Conservation (phyloP, 2,329 filamentous ascomycete species). For the Rutstroemia sp. region DNA sequence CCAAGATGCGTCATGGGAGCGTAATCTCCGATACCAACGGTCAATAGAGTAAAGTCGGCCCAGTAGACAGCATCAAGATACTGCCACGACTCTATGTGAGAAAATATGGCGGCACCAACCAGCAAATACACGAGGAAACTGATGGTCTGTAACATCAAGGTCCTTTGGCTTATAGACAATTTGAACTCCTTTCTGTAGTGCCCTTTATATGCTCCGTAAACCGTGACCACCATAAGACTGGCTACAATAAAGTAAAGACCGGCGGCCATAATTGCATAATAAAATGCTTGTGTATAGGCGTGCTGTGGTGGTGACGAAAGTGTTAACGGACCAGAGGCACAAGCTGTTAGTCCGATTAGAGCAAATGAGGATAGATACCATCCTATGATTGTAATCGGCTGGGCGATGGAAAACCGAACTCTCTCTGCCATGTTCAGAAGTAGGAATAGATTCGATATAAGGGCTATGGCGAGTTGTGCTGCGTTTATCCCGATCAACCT, state of each 20-base stretch:
- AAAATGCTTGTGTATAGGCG: constrained; percentile 73
- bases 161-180: constrained; percentile 74
- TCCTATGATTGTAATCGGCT: constrained; percentile 74
- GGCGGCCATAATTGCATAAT: constrained; percentile 76
- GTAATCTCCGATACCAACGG: constrained; percentile 55
- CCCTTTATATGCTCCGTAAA: constrained; percentile 60
- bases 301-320: constrained; percentile 45
- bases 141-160: constrained; percentile 85
- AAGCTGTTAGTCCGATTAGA: constrained; percentile 58
- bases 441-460: constrained; percentile 73
- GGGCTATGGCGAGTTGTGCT: constrained; percentile 65
- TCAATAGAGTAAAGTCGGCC: constrained; percentile 65
- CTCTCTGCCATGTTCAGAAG: constrained; percentile 80
- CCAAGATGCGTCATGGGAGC: constrained; percentile 44
- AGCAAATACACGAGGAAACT: constrained; percentile 75
- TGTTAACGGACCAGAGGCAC: constrained; percentile 51
- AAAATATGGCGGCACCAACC: constrained; percentile 69
- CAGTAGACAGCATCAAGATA: constrained; percentile 77
- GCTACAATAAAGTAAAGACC: constrained; percentile 70
- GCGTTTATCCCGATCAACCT: constrained; percentile 72
- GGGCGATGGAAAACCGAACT: constrained; percentile 72
- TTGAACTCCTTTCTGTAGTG: constrained; percentile 75
- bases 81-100: constrained; percentile 62
- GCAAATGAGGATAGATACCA: constrained; percentile 63
- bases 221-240: constrained; percentile 69